These are phyloP conservation scores for Apiospora rasikravindrae DNA, from an alignment of 2,329 filamentous ascomycete species.

Conservation along the genomic window DNA sequence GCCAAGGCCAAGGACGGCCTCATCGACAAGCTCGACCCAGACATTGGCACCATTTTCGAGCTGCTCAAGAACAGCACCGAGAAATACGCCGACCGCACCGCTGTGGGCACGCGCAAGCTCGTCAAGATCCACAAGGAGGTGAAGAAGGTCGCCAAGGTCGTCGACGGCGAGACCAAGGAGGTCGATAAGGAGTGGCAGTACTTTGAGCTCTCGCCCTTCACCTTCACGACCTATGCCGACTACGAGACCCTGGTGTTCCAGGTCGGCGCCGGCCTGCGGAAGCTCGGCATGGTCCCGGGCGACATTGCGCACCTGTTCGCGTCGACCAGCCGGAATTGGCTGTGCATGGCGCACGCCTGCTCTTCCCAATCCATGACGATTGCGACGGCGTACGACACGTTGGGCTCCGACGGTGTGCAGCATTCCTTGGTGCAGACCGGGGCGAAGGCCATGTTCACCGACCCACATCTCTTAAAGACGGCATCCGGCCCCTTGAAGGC, in stretches of 20 bases:
- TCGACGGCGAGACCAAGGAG: slow-evolving; percentile 79
- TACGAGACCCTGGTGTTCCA: slow-evolving; percentile 74
- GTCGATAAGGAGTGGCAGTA: slow-evolving; percentile 92
- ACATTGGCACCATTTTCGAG: slow-evolving; percentile 79
- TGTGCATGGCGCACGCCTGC: slow-evolving; percentile 78
- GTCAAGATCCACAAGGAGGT: slow-evolving; percentile 80
- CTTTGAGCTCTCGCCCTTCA: slow-evolving; percentile 81
- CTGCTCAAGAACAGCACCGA: slow-evolving; percentile 73
- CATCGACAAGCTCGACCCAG: slow-evolving; percentile 66
- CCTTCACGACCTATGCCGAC: slow-evolving; percentile 78
- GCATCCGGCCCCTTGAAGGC: slow-evolving; percentile 61
- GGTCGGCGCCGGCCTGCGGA: slow-evolving; percentile 74
- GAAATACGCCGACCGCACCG: slow-evolving; percentile 65
- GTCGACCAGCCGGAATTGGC: slow-evolving; percentile 84
- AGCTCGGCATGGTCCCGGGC: slow-evolving; percentile 70
- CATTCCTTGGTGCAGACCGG: slow-evolving; percentile 85
- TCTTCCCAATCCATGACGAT: slow-evolving; percentile 87
- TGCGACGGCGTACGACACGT: slow-evolving; percentile 93
- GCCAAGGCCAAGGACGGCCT: slow-evolving; percentile 73
- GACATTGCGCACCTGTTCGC: slow-evolving; percentile 83
- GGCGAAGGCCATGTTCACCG: slow-evolving; percentile 83
- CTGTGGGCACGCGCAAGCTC: slow-evolving; percentile 74
- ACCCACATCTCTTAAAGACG: slow-evolving; percentile 76
- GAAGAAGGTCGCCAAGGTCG: slow-evolving; percentile 87
- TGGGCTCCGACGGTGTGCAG: slow-evolving; percentile 82